A percentile compares a stretch with the other conserved stretches of the same genome.
These are phyloP conservation scores for Ophiostoma fasciatum DNA, from an alignment of 2,329 filamentous ascomycete genomes.

Conservation along the genomic window DNA sequence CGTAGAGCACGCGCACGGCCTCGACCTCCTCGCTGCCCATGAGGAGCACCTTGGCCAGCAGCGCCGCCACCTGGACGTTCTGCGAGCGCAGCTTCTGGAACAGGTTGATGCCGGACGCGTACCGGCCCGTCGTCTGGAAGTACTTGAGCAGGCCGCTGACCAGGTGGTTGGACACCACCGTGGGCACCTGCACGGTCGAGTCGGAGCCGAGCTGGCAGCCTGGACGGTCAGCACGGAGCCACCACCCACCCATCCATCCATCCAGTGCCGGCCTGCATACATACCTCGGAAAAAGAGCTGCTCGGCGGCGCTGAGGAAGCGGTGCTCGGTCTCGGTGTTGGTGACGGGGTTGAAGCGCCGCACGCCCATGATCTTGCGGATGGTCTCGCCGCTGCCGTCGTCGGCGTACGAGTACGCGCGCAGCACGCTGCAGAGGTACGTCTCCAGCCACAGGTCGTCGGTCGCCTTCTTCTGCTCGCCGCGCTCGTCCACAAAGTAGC, in stretches of 20 bases:
- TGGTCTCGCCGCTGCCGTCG: slow-evolving; percentile 83
- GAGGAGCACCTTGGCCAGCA: slow-evolving; percentile 80
- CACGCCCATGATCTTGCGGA: slow-evolving; percentile 95
- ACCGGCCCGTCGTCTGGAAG: slow-evolving; percentile 87
- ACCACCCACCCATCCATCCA: no score
- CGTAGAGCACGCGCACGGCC: slow-evolving; percentile 73
- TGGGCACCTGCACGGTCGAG: slow-evolving; percentile 92
- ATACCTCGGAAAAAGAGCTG: slow-evolving; percentile 84
- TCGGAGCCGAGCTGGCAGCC: slow-evolving; percentile 94
- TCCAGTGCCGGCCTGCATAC: no score
- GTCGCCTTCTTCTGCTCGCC: slow-evolving; percentile 89
- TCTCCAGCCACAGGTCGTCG: slow-evolving; percentile 92
- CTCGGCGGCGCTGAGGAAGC: slow-evolving; percentile 87
- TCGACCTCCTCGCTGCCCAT: slow-evolving; percentile 97
- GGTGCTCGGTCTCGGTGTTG: slow-evolving; percentile 95
- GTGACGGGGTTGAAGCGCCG: slow-evolving; percentile 94
- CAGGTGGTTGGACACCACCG: slow-evolving; percentile 89
- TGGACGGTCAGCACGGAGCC: no score
- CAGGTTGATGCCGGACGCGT: slow-evolving; percentile 88
- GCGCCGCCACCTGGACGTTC: slow-evolving; percentile 85
- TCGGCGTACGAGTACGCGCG: slow-evolving; percentile 95
- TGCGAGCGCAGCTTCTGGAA: slow-evolving; percentile 89
- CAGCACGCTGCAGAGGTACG: slow-evolving; percentile 88
- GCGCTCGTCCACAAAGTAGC: slow-evolving; percentile 92
- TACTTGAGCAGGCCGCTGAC: slow-evolving; percentile 90